Base-by-base conservation (phyloP, 2,329 filamentous ascomycete genomes). In the Mycosphaerella arachidis region DNA sequence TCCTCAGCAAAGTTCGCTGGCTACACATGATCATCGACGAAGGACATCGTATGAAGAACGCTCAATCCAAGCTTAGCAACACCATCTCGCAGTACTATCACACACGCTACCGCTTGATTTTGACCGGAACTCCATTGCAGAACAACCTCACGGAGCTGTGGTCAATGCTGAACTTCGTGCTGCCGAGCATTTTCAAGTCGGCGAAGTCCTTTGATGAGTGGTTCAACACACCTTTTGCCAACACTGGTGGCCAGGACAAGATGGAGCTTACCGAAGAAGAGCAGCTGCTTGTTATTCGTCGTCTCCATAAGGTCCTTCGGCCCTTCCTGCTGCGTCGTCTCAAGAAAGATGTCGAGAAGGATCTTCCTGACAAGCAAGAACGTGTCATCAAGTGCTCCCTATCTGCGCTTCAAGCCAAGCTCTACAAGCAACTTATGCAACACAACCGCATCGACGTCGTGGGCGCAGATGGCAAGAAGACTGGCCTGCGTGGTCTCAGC, bases 181-280 rank as follows among this genome's bases (percentile, higher is more conserved):
- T 99, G 53, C 94, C 94, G 3, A 97, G 91, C 68, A 99, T 99
- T 67, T 99, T 99, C 87, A 99, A 99, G 75, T 97, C 94, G 1
- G 92, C 93, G 63, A 97, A 94, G 74, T 97, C 93, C 1, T 99
- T 99, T 72, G 94, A 99, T 74, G 94, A 99, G 75, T 99, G 94
- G 94, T 99, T 99, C 86, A 99, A 97, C 74, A 99, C 94, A 29
- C 94, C 94, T 0, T 99, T 99, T 75, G 94, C 94, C 68, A 99
- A 99, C 74, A 99, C 94, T 5, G 94, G 94, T 76, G 88, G 91
- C 45, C 93, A 97, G 77, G 94, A 99, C 77, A 96, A 94, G 81
- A 99, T 99, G 90, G 93, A 97, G 73, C 82, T 99, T 64, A 96
- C 90, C 12, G 94, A 99, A 94, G 94, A 99, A 94, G 94, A 99